Conservation (phyloP, 1,139 yeast species). For the Lizanozyma gosingica region DNA sequence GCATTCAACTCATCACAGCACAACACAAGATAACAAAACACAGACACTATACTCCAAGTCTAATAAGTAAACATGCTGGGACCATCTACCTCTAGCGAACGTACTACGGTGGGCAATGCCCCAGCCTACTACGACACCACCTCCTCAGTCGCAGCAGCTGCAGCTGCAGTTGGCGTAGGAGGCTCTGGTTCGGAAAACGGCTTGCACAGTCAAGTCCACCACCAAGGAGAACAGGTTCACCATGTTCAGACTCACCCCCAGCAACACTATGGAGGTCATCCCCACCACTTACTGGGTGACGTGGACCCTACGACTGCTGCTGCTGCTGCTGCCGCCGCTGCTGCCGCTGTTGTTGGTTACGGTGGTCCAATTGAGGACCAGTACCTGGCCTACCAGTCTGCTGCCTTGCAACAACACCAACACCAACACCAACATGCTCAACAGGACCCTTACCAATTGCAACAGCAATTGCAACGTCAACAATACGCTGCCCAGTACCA, state of each 20-base stretch:
- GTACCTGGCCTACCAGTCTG: slow-evolving; percentile 13
- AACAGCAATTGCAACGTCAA: slow-evolving; percentile 13
- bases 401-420: slow-evolving; percentile 12
- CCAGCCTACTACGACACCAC: slow-evolving; percentile 7
- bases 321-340: slow-evolving; percentile 15
- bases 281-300: slow-evolving; percentile 8
- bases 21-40: too few relatives aligned
- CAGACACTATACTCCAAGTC: slow-evolving; percentile 1
- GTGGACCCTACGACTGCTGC: slow-evolving; percentile 6
- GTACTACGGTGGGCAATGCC: slow-evolving; percentile 12
- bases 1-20: too few relatives aligned
- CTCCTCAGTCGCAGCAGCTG: slow-evolving; percentile 8
- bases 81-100: slow-evolving; percentile 19
- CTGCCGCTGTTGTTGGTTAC: slow-evolving; percentile 9
- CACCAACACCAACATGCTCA: slow-evolving; percentile 11
- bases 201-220: not conserved
- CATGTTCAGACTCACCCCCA: slow-evolving; percentile 15
- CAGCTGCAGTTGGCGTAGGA: slow-evolving; percentile 10
- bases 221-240: slow-evolving; percentile 11
- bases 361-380: slow-evolving; percentile 10
- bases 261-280: slow-evolving; percentile 4
- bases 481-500: slow-evolving; percentile 7
- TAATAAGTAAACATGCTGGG: slow-evolving; percentile 11
- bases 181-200: slow-evolving; percentile 7
- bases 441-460: slow-evolving; percentile 12